phyloP scores from a whole-genome alignment of 805 yeast genomes.

The Ogataea polymorpha region DNA sequence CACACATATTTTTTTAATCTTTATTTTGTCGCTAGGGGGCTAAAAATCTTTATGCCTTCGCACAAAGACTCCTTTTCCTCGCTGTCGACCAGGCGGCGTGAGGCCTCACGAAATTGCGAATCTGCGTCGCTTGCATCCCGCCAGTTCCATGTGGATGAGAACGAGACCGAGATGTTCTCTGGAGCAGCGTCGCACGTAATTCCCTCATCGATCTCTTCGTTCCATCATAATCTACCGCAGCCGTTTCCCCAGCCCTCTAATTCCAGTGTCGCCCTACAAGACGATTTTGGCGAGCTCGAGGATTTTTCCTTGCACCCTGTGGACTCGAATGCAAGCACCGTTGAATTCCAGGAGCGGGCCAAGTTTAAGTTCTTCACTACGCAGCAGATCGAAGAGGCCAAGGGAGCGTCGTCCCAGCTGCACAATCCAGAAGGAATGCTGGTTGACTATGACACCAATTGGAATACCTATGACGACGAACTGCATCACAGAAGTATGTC shows the following conservation, averaged over 20 bases:
- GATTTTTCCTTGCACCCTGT: slow-evolving; percentile 36
- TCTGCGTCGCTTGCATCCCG: slow-evolving; percentile 18
- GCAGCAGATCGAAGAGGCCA: slow-evolving; percentile 82
- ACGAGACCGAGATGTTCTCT: slow-evolving; percentile 66
- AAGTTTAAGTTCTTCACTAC: slow-evolving; percentile 79
- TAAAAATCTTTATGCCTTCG: slow-evolving; percentile 6
- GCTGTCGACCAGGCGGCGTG: slow-evolving; percentile 10
- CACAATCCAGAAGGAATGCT: slow-evolving; percentile 33
- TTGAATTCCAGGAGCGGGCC: slow-evolving; percentile 36
- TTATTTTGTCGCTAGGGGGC: slow-evolving; percentile 3
- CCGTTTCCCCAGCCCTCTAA: slow-evolving; percentile 24
- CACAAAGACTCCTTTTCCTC: slow-evolving; percentile 14
- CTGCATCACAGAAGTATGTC: slow-evolving; percentile 19
- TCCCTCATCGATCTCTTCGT: slow-evolving; percentile 74
- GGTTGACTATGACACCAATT: slow-evolving; percentile 70
- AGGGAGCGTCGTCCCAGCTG: slow-evolving; percentile 74
- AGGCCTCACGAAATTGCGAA: slow-evolving; percentile 30
- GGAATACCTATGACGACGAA: slow-evolving; percentile 63
- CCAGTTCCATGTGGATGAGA: slow-evolving; percentile 45
- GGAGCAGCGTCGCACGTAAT: slow-evolving; percentile 76
- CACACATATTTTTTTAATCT: neutral
- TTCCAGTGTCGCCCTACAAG: slow-evolving; percentile 9
- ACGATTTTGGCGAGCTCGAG: slow-evolving; percentile 10
- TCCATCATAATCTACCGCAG: slow-evolving; percentile 45
- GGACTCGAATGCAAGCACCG: slow-evolving; percentile 34